phyloP scores from a whole-genome alignment of 2,329 filamentous ascomycete genomes.

The Parastagonospora avenae region DNA sequence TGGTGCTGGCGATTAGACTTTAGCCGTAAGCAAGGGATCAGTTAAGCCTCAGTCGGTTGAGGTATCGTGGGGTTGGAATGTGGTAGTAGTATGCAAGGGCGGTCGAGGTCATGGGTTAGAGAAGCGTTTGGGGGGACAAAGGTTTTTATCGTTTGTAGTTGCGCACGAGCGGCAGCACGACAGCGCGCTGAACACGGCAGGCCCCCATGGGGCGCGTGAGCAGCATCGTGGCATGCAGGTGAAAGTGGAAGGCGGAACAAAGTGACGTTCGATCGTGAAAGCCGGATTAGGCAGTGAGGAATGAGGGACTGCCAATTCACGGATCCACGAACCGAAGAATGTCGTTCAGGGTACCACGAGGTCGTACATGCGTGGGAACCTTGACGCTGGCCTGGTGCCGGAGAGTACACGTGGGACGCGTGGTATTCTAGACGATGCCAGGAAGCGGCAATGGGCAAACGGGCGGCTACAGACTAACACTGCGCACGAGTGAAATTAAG shows the following conservation, averaged over 20 bases:
- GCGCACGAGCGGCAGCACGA: not conserved
- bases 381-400: not conserved
- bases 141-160: conserved; percentile 5
- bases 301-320: not conserved
- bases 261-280: conserved; percentile 3
- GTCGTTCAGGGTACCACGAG: not conserved
- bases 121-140: not conserved
- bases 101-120: not conserved
- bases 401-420: not conserved
- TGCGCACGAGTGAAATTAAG: not conserved
- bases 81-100: conserved; percentile 2
- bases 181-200: conserved; percentile 4
- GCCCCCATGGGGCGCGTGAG: conserved; percentile 6
- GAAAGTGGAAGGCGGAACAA: conserved; percentile 1
- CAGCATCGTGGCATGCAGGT: not conserved
- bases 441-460: no score
- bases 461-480: not conserved
- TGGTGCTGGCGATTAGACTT: conserved; percentile 13
- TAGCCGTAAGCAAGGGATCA: conserved; percentile 8
- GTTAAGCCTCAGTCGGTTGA: not conserved
- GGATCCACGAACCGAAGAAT: not conserved
- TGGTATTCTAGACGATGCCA: no score
- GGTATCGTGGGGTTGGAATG: not conserved
- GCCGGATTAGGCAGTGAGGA: not conserved
- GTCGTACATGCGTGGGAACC: not conserved